These are phyloP conservation scores for Ormosia semicastrata DNA, from an alignment of 306 rosid species.

Conservation along the genomic window DNA sequence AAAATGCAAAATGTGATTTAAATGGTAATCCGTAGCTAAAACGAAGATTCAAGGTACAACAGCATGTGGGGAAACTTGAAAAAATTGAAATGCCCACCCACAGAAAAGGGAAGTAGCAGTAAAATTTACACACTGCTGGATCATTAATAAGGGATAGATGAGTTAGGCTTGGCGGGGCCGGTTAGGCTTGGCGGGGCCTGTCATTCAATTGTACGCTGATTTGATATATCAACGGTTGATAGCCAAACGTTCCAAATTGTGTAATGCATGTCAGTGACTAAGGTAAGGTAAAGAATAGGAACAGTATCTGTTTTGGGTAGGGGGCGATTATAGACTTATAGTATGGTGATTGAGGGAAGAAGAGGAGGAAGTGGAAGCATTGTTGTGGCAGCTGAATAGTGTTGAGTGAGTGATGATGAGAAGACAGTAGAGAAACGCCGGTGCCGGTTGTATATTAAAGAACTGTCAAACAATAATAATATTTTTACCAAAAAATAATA, in stretches of 20 bases:
- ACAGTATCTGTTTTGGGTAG: conserved; percentile 26
- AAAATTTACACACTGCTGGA: neutral
- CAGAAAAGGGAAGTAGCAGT: neutral
- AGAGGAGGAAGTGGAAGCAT: neutral
- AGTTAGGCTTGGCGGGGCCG: conserved; percentile 6
- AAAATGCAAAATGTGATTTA: conserved; percentile 7
- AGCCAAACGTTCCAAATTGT: conserved; percentile 21
- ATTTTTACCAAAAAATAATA: no score
- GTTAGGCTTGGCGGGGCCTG: neutral
- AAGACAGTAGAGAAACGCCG: neutral
- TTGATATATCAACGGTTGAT: conserved; percentile 20
- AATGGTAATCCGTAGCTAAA: conserved; percentile 32
- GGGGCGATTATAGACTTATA: conserved; percentile 4
- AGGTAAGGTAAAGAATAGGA: conserved; percentile 24
- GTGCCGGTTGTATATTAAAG: conserved; percentile 1
- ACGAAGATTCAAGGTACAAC: conserved; percentile 30
- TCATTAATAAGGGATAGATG: conserved; percentile 13
- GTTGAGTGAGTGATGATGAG: neutral
- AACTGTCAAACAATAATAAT: no score
- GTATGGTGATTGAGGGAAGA: neutral
- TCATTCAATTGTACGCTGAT: conserved; percentile 4
- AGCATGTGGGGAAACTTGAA: neutral
- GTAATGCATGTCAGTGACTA: conserved; percentile 28
- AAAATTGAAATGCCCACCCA: conserved; percentile 14
- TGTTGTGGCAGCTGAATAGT: neutral